Evolutionary conservation across 352 stramenopile species (phyloP).

Genomic region (Phytophthora sansomeana): DNA sequence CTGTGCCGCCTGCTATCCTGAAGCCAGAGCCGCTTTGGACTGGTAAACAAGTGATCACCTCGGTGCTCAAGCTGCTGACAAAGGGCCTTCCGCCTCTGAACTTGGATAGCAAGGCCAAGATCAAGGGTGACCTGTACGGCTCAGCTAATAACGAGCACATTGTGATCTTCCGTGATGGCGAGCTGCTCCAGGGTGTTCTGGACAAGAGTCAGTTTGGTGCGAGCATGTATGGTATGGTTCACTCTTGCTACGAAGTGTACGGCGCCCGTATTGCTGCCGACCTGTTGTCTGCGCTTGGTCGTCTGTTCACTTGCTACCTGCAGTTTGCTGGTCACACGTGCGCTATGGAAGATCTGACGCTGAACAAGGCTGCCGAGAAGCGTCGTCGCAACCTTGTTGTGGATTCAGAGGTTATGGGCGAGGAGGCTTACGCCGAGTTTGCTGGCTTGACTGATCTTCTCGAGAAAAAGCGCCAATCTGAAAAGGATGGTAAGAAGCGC

Average conservation of each 20-base stretch:
- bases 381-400: conserved; percentile 91
- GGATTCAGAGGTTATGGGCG: conserved; percentile 79
- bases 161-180: conserved; percentile 96
- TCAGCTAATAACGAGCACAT: conserved; percentile 95
- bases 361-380: conserved; percentile 95
- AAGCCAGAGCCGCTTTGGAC: conserved; percentile 98
- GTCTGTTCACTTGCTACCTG: conserved; percentile 98
- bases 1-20: conserved; percentile 96
- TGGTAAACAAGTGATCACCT: conserved; percentile 99
- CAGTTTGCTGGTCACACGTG: conserved; percentile 99
- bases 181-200: conserved; percentile 97
- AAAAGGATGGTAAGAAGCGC: conserved; percentile 69
- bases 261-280: conserved; percentile 84
- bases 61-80: conserved; percentile 95
- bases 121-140: conserved; percentile 95
- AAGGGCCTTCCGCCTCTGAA: conserved; percentile 92
- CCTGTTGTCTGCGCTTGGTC: conserved; percentile 82
- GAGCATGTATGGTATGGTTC: conserved; percentile 98
- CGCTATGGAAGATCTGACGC: conserved; percentile 98
- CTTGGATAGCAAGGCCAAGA: conserved; percentile 97
- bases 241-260: conserved; percentile 96
- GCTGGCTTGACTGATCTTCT: conserved; percentile 78
- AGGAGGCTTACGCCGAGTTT: conserved; percentile 90
- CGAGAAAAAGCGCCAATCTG: conserved; percentile 60
- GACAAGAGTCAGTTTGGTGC: conserved; percentile 99